phyloP scores from a whole-genome alignment of 2,329 filamentous ascomycete species.

The Colletotrichum lentis region DNA sequence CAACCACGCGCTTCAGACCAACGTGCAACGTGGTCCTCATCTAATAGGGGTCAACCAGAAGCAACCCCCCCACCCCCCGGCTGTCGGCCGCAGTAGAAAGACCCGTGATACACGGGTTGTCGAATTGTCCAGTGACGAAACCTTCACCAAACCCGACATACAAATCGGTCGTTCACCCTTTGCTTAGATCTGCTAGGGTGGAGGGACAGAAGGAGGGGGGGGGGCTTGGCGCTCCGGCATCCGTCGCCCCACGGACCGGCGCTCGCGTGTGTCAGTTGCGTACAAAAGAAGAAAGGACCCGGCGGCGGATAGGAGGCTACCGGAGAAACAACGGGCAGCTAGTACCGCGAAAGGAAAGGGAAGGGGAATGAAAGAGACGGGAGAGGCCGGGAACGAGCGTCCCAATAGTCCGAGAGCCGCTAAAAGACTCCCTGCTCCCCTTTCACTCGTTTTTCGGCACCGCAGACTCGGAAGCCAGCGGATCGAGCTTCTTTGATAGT shows the following conservation, averaged over 20 bases:
- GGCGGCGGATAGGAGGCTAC: not conserved
- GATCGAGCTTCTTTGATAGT: not conserved
- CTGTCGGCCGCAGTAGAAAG: not conserved
- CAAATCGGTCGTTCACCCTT: slow-evolving; percentile 3
- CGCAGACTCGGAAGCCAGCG: not conserved
- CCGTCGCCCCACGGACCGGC: slow-evolving; percentile 22
- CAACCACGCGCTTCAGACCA: too few species aligned
- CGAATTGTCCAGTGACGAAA: not conserved
- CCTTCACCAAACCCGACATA: not conserved
- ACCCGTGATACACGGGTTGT: not conserved
- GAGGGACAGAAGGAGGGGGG: not conserved
- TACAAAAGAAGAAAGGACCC: not conserved
- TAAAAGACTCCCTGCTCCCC: too few species aligned
- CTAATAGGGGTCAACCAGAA: too few species aligned
- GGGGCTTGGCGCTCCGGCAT: not conserved
- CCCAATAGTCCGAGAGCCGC: not conserved
- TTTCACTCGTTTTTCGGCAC: slow-evolving; percentile 2
- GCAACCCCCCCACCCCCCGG: too few species aligned
- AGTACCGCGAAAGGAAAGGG: not conserved
- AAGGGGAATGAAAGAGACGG: not conserved
- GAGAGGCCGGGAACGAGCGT: not conserved
- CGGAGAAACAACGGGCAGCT: not conserved
- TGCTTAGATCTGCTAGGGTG: not conserved
- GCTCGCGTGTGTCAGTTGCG: slow-evolving; percentile 20
- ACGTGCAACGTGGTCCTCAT: too few species aligned